Conservation (phyloP, 805 yeast genomes). For the Candida orba region DNA sequence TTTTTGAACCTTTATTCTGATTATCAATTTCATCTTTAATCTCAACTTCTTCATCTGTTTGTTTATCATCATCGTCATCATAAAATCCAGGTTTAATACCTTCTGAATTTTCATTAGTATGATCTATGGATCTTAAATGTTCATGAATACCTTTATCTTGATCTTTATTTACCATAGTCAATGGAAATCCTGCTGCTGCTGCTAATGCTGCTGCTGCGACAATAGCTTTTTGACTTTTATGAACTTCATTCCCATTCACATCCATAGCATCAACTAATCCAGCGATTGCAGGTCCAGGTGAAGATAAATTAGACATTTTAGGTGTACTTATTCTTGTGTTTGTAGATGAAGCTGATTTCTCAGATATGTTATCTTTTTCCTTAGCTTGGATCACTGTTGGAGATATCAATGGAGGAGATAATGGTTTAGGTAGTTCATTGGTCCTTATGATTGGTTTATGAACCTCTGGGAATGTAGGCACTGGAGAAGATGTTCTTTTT, state of each 20-base stretch:
- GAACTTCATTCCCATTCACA: slow-evolving; percentile 11
- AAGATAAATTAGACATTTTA: slow-evolving; percentile 21
- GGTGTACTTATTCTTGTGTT: slow-evolving; percentile 9
- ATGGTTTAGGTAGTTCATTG: slow-evolving; percentile 7
- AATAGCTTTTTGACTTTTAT: slow-evolving; percentile 46
- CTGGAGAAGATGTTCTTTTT: slow-evolving; percentile 1
- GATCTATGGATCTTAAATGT: slow-evolving; percentile 5
- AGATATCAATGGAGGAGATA: slow-evolving; percentile 17
- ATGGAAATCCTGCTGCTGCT: slow-evolving; percentile 70
- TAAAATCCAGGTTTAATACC: background rate
- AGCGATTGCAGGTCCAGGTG: slow-evolving; percentile 45
- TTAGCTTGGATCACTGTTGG: background rate
- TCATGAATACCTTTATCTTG: slow-evolving; percentile 10
- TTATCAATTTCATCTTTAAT: background rate
- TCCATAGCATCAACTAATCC: slow-evolving; percentile 23
- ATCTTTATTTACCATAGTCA: slow-evolving; percentile 14
- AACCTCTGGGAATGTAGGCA: background rate
- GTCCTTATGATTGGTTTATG: slow-evolving; percentile 14
- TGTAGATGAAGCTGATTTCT: background rate
- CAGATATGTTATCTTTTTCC: background rate
- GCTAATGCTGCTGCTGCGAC: slow-evolving; percentile 78
- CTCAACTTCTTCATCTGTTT: background rate
- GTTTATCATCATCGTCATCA: slow-evolving; percentile 4
- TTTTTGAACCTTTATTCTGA: background rate
- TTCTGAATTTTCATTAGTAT: background rate